A percentile compares a stretch with the other conserved stretches of the same genome.
Evolutionary conservation across 2,329 filamentous ascomycete species (phyloP).

Genomic region (Talaromyces piceae): DNA sequence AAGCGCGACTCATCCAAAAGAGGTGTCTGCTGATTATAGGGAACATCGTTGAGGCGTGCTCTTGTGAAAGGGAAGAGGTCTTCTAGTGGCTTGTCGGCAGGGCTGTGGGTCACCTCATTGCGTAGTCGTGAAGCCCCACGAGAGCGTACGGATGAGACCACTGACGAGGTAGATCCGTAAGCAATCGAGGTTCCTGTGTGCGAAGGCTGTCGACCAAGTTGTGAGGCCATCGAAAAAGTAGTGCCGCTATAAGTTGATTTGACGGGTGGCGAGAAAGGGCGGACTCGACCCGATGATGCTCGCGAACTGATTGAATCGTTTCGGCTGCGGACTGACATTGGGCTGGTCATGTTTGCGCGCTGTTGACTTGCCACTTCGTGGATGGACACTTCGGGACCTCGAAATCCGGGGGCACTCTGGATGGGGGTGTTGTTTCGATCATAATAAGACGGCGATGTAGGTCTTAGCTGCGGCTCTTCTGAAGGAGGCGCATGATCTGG

Average conservation of each 20-base stretch:
- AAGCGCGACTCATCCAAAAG: constrained; percentile 51
- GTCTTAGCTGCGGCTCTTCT: constrained; percentile 47
- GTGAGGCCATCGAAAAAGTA: constrained; percentile 38
- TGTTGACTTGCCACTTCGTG: constrained; percentile 55
- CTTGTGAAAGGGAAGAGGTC: constrained; percentile 85
- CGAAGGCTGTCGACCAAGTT: constrained; percentile 25
- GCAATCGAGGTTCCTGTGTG: constrained; percentile 35
- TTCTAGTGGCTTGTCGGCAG: constrained; percentile 61
- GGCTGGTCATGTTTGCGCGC: constrained; percentile 59
- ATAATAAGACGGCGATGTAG: constrained; percentile 17
- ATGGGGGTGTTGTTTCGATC: constrained; percentile 19
- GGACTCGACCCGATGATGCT: constrained; percentile 42
- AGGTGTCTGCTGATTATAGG: constrained; percentile 65
- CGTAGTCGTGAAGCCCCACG: constrained; percentile 60
- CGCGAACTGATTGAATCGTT: constrained; percentile 55
- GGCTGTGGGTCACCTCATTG: constrained; percentile 72
- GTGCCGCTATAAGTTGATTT: constrained; percentile 39
- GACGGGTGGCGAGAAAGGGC: constrained; percentile 34
- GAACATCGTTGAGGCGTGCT: constrained; percentile 71
- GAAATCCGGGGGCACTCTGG: constrained; percentile 16
- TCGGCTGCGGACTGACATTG: constrained; percentile 55
- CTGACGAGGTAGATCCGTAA: constrained; percentile 40
- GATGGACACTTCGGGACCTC: constrained; percentile 52
- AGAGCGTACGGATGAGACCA: constrained; percentile 36
- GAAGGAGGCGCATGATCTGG: constrained; percentile 72